These are phyloP conservation scores for Lyophyllum atratum DNA, from an alignment of 768 basidiomycete species.

Conservation along the genomic window DNA sequence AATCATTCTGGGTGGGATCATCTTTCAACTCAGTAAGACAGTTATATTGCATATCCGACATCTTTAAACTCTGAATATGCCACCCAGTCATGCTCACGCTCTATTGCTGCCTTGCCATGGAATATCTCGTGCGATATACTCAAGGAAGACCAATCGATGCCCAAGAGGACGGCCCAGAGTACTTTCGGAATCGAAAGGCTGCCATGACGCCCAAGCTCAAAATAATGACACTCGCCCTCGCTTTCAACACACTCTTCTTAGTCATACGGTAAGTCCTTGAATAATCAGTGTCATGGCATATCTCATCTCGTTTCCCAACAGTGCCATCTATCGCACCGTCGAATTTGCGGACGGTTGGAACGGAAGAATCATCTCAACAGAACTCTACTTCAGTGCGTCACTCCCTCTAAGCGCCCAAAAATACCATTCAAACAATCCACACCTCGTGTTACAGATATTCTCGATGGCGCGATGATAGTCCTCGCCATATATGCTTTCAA, in stretches of 20 bases:
- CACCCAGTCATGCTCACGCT: background rate
- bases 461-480: slow-evolving; percentile 50
- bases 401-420: background rate
- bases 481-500: slow-evolving; percentile 48
- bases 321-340: slow-evolving; percentile 51
- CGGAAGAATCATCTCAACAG: slow-evolving; percentile 48
- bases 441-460: slow-evolving; percentile 32
- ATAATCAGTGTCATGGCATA: background rate
- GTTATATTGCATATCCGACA: background rate
- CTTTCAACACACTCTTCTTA: slow-evolving; percentile 43
- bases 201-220: slow-evolving; percentile 23
- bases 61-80: background rate
- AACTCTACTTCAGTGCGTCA: slow-evolving; percentile 48
- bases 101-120: slow-evolving; percentile 17
- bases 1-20: background rate
- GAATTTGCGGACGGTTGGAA: slow-evolving; percentile 53
- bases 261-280: slow-evolving; percentile 44
- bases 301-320: slow-evolving; percentile 9
- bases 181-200: background rate
- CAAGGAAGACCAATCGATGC: slow-evolving; percentile 31
- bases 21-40: background rate
- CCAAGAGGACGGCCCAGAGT: background rate
- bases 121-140: slow-evolving; percentile 45
- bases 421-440: background rate
- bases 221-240: slow-evolving; percentile 34